phyloP scores from a whole-genome alignment of 2,329 filamentous ascomycete genomes.

The Exutisphaerella laricina region DNA sequence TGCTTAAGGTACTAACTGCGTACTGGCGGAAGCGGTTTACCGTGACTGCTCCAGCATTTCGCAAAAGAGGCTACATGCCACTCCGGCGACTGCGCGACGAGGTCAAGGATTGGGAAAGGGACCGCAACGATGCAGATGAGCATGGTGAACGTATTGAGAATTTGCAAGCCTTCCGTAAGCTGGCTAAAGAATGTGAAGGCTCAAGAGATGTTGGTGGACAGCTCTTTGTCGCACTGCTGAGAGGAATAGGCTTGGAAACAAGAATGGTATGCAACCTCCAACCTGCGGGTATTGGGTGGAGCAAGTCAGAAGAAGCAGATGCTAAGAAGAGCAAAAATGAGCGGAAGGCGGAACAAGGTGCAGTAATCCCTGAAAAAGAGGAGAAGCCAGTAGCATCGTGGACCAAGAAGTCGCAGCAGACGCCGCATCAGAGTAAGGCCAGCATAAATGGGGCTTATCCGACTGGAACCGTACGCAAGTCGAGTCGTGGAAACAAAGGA shows the following conservation, averaged over 20 bases:
- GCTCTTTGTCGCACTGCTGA: conserved; percentile 77
- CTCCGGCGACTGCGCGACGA: conserved; percentile 69
- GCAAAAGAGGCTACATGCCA: conserved; percentile 86
- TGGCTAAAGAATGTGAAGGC: conserved; percentile 66
- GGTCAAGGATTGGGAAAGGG: conserved; percentile 62
- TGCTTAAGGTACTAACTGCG: conserved; percentile 68
- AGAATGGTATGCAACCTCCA: conserved; percentile 81
- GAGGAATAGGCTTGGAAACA: conserved; percentile 74
- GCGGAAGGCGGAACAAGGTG: conserved; percentile 17
- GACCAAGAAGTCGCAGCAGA: conserved; percentile 13
- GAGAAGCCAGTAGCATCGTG: conserved; percentile 5
- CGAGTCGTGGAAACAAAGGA: conserved; percentile 30
- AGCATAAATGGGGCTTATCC: background rate
- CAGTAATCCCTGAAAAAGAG: conserved; percentile 10
- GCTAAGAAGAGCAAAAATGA: conserved; percentile 37
- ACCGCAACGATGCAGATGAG: conserved; percentile 54
- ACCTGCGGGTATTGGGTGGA: conserved; percentile 85
- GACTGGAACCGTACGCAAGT: conserved; percentile 23
- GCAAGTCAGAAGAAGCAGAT: conserved; percentile 72
- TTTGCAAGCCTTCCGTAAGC: conserved; percentile 61
- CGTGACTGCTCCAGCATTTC: conserved; percentile 68
- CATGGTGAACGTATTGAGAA: conserved; percentile 73
- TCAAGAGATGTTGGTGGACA: conserved; percentile 85
- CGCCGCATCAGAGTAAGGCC: conserved; percentile 10
- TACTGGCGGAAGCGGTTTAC: conserved; percentile 87